Base-by-base conservation (phyloP, 1,284 basidiomycete species). In the Sparassis latifolia region DNA sequence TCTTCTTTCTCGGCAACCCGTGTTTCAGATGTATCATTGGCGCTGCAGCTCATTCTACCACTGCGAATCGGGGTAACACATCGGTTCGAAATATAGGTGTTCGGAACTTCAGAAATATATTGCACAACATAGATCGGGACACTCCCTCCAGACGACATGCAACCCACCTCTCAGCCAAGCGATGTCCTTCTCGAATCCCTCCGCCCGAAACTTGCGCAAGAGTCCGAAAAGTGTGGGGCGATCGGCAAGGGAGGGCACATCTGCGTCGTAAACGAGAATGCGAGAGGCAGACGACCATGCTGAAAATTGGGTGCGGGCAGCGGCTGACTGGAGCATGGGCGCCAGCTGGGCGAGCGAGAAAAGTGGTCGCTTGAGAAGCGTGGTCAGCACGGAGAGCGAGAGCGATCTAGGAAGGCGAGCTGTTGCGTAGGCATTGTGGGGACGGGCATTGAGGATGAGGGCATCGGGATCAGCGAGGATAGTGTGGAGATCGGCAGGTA, bases 321-420 rank as follows among this genome's bases (percentile, higher is more conserved):
- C 62, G 4, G 69, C 52, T 0, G 82, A 79, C 3, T 83, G 77
- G 12, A 96, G 77, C 84, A 93, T 92, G 30, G 81, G 80, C 2
- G 78, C 69, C 9, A 96, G 76, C 42, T 84, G 84, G 33, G 80
- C 73, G 6, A 94, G 76, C 30, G 86, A 84, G 69, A 92, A 95
- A 4, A 83, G 76, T 0, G 91, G 91, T 0, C 93, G 84, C 55
- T 92, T 92, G 62, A 99, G 85, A 30, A 98, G 82, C 0, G 95
- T 98, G 3, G 93, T 94, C 0, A 96, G 95, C 3, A 97, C 89
- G 44, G 91, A 92, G 51, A 98, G 79, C 41, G 92, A 92, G 55
- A 97, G 75, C n/a, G 94, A 86, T 41, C 71, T 62, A 32, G 77
- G 77, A 32, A 95, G 58, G 47, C 92, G 85, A 9, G 83, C 84